Evolutionary conservation across 495 filamentous ascomycete genomes (phyloP), one percentile per base, ranked within the genome.

Genomic region (Collariella sp.): DNA sequence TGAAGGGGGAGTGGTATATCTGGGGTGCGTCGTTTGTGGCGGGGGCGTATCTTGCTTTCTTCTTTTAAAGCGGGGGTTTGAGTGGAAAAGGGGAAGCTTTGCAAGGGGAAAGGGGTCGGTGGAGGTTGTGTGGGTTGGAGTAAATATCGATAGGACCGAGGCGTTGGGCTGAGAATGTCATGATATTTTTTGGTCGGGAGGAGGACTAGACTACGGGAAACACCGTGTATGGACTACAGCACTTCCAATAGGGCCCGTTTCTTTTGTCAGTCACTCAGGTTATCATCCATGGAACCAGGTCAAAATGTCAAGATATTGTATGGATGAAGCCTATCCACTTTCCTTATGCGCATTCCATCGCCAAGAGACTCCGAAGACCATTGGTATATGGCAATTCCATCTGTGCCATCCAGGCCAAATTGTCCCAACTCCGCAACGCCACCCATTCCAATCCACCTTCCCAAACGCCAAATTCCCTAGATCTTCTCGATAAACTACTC

Each of bases 1-100:
- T 86, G 58, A 76, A 77, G 71, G 83, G 79, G 3, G 91, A 90
- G 51, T 93, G 84, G 80, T 70, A 77, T 33, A 80, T 90, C 20
- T 76, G 94, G 60, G 88, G 81, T 10, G 65, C 83, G 57, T 87
- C 80, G 57, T 60, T 82, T 3, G 72, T 85, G 6, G 79, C 76
- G 54, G 81, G 86, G 42, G 51, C 84, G 47, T 75, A 63, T 44
- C 75, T 93, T 69, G 83, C 67, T 23, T 68, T 72, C 53, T 66
- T 74, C 40, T 50, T 75, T 47, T 75, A 57, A 62, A 46, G 15
- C 6, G 7, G 18, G 7, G 33, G 50, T 46, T 38, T 20, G 29
- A 31, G 23, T 43, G 16, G 34, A 40, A 42, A 45, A 12, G 7
- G 45, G 18, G 5, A 31, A 9, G 26, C 0, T 29, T n/a, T n/a